Evolutionary conservation across 805 yeast species (phyloP), one percentile per base, ranked within the genome.

Genomic region (Suhomyces faveliae): DNA sequence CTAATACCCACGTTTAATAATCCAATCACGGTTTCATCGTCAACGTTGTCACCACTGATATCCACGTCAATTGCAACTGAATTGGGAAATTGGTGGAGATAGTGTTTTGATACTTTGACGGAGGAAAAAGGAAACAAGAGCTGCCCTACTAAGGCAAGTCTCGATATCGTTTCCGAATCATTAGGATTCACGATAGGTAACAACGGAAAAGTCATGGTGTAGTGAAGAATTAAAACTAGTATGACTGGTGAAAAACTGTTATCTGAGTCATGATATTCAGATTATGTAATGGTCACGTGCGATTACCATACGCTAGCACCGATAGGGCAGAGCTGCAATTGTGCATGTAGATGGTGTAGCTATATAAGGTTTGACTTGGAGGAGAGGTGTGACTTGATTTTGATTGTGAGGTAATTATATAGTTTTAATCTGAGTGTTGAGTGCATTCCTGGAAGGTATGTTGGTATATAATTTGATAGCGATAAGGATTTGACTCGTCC

Each of bases 1-100:
- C 66, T 59, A 11, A 83, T 78, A 40, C 94, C 94, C 43, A 70
- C 71, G 58, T 87, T 86, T 48, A 87, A 72, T 33, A 85, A 60
- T 7, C 70, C 77, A 35, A 60, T 47, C 17, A 60, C 44, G 11
- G 53, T 47, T 25, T 83, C 85, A 35, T 73, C 70, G 22, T 68
- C 63, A 29, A 70, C 63, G 2, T 43, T 25, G 4, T 46, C 37
- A 17, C 48, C 43, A 1, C 62, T 50, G 20, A 67, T 67, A 51
- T 70, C 74, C 19, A 72, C 64, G 29, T 55, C 52, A 15, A 73
- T 58, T 27, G 60, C 60, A 29, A 68, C 53, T 24, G 58, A 56
- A 25, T 47, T 23, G 5, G 76, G 75, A 50, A 62, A 69, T 15
- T 55, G 58, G 43, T 57, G 54, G 29, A 68, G 55, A 30, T 60